A percentile compares a stretch with the other conserved stretches of the same genome.
phyloP scores from a whole-genome alignment of 345 rosid genomes.

The thale cress (Arabidopsis thaliana) region TAIR10.1 NC_003070.9:13140501-13141000 shows the following conservation, averaged over 20 bases:
- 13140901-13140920: background rate
- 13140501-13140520: constrained; percentile 7
- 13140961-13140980: constrained; percentile 11
- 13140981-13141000: constrained; percentile 24
- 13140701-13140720: background rate
- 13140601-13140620: constrained; percentile 1
- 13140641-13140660: constrained; percentile 10
- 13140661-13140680: constrained; percentile 3
- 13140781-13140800: constrained; percentile 18
- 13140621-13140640: constrained; percentile 20
- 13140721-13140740: constrained; percentile 5
- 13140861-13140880: background rate
- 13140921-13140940: constrained; percentile 2
- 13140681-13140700: background rate
- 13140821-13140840: background rate
- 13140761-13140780: background rate
- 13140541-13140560: constrained; percentile 7
- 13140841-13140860: background rate
- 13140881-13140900: background rate
- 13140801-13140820: constrained; percentile 19
- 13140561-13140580: background rate
- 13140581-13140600: constrained; percentile 3
- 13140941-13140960: constrained; percentile 24
- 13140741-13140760: background rate
- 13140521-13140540: background rate